Percentiles rank a stretch among this genome's conserved stretches.
Conservation (phyloP, 257 asterid genomes). For the Fraxinus pennsylvanica region DNA sequence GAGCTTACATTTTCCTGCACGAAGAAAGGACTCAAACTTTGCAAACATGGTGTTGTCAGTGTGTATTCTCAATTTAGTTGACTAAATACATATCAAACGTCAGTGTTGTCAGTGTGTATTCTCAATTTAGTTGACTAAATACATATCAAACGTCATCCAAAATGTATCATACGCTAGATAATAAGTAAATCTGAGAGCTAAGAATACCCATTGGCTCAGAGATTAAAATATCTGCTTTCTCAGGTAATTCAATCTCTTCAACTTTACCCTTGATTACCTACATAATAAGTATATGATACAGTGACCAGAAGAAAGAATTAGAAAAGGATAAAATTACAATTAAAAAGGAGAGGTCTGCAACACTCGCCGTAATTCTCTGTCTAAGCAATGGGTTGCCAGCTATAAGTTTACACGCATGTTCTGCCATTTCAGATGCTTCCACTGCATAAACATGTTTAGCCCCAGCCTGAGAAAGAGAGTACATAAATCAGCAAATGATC, state of each 20-base stretch:
- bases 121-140: slow-evolving; percentile 11
- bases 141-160: slow-evolving; percentile 12
- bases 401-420: slow-evolving; percentile 80
- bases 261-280: slow-evolving; percentile 96
- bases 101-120: neutral
- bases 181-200: slow-evolving; percentile 16
- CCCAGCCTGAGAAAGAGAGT: slow-evolving; percentile 61
- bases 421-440: slow-evolving; percentile 99
- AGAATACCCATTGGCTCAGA: slow-evolving; percentile 98
- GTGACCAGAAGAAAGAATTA: neutral
- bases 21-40: neutral
- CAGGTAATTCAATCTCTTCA: slow-evolving; percentile 92
- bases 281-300: slow-evolving; percentile 22
- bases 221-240: slow-evolving; percentile 90
- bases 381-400: slow-evolving; percentile 81
- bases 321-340: slow-evolving; percentile 14
- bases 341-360: slow-evolving; percentile 15
- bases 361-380: slow-evolving; percentile 76
- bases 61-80: neutral
- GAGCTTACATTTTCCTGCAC: no score
- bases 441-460: slow-evolving; percentile 98
- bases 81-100: slow-evolving; percentile 14
- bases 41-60: no score
- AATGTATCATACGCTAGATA: neutral
- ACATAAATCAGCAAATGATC: slow-evolving; percentile 23